Evolutionary conservation across 2,329 filamentous ascomycete genomes (phyloP).

Genomic region (Pyrenochaeta sp.): DNA sequence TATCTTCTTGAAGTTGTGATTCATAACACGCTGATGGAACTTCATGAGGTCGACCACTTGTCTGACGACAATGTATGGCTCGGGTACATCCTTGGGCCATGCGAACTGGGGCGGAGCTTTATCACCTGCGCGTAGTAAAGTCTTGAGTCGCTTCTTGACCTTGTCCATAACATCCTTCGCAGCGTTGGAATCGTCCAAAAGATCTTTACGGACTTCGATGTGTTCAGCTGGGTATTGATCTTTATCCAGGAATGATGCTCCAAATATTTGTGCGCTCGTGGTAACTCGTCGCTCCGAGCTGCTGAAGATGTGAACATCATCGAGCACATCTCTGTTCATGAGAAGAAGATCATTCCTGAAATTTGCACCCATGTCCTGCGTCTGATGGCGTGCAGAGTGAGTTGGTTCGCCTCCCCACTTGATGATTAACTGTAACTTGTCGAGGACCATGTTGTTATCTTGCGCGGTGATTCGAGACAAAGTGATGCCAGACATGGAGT

Average conservation of each 20-base stretch:
- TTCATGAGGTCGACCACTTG: conserved; percentile 97
- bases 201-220: conserved; percentile 90
- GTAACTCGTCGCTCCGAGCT: conserved; percentile 95
- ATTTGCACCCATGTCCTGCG: conserved; percentile 92
- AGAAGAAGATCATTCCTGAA: conserved; percentile 95
- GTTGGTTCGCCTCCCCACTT: conserved; percentile 99
- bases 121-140: conserved; percentile 87
- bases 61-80: conserved; percentile 90
- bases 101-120: conserved; percentile 94
- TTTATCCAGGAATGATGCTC: conserved; percentile 84
- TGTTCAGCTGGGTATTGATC: conserved; percentile 86
- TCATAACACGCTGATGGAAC: conserved; percentile 94
- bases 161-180: conserved; percentile 99
- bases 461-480: conserved; percentile 93
- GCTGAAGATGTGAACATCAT: conserved; percentile 93
- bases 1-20: conserved; percentile 87
- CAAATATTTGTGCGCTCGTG: conserved; percentile 96
- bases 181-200: conserved; percentile 96
- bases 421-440: conserved; percentile 96
- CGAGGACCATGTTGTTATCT: conserved; percentile 90
- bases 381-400: conserved; percentile 94
- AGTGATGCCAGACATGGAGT: conserved; percentile 88
- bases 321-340: conserved; percentile 89
- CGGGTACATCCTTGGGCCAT: conserved; percentile 94
- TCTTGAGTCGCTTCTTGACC: conserved; percentile 99